Evolutionary conservation across 2,329 filamentous ascomycete genomes (phyloP).

Genomic region (Nemania serpens): DNA sequence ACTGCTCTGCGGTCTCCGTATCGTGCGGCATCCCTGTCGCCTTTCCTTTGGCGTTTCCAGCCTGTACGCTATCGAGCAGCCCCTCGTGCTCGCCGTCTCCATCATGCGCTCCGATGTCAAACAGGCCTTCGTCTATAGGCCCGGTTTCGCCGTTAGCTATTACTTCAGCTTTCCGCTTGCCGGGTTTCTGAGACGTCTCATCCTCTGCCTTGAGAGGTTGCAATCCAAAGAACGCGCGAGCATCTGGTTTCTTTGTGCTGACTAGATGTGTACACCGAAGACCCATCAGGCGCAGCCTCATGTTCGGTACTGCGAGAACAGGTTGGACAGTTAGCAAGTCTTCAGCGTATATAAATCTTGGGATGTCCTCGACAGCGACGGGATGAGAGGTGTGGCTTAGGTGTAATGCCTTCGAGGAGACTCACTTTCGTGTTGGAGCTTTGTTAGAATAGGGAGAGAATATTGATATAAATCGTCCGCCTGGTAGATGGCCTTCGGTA

Average conservation of each 20-base stretch:
- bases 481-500: conserved; percentile 70
- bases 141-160: conserved; percentile 45
- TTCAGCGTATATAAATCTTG: neutral
- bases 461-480: conserved; percentile 85
- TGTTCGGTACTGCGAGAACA: conserved; percentile 56
- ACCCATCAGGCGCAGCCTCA: conserved; percentile 86
- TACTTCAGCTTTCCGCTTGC: conserved; percentile 55
- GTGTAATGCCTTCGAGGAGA: neutral
- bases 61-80: neutral
- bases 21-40: neutral
- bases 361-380: neutral
- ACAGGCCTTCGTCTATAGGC: conserved; percentile 48
- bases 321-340: conserved; percentile 1
- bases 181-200: conserved; percentile 16
- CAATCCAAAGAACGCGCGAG: conserved; percentile 79
- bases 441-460: conserved; percentile 79
- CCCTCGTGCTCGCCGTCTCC: neutral
- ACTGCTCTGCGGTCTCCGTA: conserved; percentile 47
- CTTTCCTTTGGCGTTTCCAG: conserved; percentile 40
- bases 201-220: conserved; percentile 43
- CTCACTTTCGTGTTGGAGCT: conserved; percentile 74
- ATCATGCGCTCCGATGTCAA: neutral
- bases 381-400: neutral
- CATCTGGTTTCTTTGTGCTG: conserved; percentile 79
- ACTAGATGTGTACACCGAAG: conserved; percentile 85